phyloP scores from a whole-genome alignment of 2,329 filamentous ascomycete genomes.

The Penicillium sp. region DNA sequence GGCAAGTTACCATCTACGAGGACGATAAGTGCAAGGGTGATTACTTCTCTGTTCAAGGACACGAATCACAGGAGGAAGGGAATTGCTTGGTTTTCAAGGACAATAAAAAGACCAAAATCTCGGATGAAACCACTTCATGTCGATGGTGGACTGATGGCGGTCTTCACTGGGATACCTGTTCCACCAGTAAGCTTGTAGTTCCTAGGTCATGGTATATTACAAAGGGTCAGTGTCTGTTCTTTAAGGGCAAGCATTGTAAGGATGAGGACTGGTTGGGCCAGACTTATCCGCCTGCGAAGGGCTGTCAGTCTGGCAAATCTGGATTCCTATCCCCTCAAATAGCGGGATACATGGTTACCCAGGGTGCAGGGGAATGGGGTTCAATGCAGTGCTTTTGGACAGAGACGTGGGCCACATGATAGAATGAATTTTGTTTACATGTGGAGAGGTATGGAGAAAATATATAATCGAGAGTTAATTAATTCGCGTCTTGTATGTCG shows the following conservation, averaged over 20 bases:
- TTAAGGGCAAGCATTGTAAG: background rate
- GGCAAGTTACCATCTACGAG: background rate
- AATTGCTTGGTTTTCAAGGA: background rate
- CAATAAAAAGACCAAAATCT: background rate
- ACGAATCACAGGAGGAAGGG: background rate
- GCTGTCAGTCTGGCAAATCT: background rate
- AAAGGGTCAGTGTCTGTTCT: background rate
- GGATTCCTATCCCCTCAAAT: background rate
- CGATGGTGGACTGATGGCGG: conserved; percentile 2
- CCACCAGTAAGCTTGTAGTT: background rate
- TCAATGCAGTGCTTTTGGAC: background rate
- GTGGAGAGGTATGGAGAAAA: background rate
- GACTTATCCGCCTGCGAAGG: background rate
- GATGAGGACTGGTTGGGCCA: background rate
- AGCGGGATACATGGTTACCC: background rate
- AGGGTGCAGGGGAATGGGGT: background rate
- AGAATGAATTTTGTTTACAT: too few species aligned
- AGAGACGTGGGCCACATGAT: too few species aligned
- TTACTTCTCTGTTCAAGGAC: conserved; percentile 1
- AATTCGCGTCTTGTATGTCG: too few species aligned
- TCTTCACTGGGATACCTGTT: background rate
- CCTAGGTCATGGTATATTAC: conserved; percentile 1
- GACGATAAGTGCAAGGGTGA: background rate
- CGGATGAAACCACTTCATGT: background rate
- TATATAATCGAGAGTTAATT: background rate